Evolutionary conservation across 306 rosid species (phyloP).

Genomic region (Rosa persica): DNA sequence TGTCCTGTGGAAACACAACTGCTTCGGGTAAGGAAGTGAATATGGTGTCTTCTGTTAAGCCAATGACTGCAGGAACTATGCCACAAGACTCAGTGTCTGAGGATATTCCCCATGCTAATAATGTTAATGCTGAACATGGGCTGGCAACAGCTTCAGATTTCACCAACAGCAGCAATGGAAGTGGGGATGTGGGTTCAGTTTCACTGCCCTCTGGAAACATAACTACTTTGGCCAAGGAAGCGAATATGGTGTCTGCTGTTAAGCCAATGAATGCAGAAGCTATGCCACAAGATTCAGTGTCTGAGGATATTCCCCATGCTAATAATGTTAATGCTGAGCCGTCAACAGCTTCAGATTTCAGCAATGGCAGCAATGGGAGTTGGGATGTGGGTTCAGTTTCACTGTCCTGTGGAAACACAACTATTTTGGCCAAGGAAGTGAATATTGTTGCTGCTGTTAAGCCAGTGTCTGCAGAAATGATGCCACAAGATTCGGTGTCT

Average conservation of each 20-base stretch:
- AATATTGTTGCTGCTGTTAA: neutral
- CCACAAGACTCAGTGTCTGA: slow-evolving; percentile 24
- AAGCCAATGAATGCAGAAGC: neutral
- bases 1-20: too few relatives aligned
- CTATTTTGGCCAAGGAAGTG: neutral
- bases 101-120: slow-evolving; percentile 7
- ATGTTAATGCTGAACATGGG: neutral
- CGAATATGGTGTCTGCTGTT: neutral
- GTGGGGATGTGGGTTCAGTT: neutral
- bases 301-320: slow-evolving; percentile 1
- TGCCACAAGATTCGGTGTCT: slow-evolving; percentile 7
- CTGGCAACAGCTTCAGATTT: neutral
- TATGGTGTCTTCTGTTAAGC: slow-evolving; percentile 2
- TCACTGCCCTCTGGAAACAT: neutral
- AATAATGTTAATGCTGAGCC: neutral
- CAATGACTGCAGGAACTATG: slow-evolving; percentile 22
- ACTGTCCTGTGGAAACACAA: too few relatives aligned
- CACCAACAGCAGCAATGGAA: neutral
- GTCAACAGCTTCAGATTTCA: too few relatives aligned
- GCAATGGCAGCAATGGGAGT: too few relatives aligned
- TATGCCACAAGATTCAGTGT: too few relatives aligned
- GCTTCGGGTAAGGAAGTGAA: slow-evolving; percentile 7
- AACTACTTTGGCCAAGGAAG: neutral
- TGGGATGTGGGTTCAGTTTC: too few relatives aligned
- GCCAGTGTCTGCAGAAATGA: neutral